phyloP scores from a whole-genome alignment of 139 green algal species.

The Volvox africanus region DNA sequence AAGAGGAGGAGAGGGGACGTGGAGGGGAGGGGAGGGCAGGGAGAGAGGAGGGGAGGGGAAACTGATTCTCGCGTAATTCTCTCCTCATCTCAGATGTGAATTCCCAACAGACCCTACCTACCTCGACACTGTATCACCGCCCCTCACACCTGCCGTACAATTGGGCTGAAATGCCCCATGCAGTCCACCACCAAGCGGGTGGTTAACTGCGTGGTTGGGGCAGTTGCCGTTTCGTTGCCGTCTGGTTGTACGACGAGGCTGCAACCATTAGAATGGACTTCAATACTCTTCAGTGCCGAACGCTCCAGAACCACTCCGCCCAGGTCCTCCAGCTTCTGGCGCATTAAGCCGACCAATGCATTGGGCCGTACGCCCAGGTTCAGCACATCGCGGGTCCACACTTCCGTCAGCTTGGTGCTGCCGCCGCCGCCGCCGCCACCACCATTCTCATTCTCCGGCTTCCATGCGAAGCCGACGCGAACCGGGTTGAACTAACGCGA shows the following conservation, averaged over 20 bases:
- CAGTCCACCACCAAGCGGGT: slow-evolving; percentile 90
- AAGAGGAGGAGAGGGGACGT: not conserved
- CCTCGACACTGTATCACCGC: no score
- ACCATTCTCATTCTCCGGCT: slow-evolving; percentile 1
- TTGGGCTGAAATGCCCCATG: slow-evolving; percentile 94
- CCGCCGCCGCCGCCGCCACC: not conserved
- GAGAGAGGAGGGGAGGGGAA: not conserved
- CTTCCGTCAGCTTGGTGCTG: not conserved
- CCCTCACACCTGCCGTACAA: slow-evolving; percentile 86
- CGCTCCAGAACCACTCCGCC: slow-evolving; percentile 86
- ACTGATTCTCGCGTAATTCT: no score
- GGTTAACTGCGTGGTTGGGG: slow-evolving; percentile 27
- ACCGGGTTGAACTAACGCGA: slow-evolving; percentile 91
- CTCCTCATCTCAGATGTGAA: no score
- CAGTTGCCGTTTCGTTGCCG: not conserved
- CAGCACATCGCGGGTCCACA: slow-evolving; percentile 91
- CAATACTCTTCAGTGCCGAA: slow-evolving; percentile 35
- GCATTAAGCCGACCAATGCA: slow-evolving; percentile 54
- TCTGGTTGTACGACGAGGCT: not conserved
- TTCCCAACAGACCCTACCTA: no score
- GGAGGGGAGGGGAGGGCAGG: not conserved
- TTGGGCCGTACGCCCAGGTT: slow-evolving; percentile 93
- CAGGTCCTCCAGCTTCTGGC: slow-evolving; percentile 71
- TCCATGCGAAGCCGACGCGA: slow-evolving; percentile 34
- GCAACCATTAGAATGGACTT: slow-evolving; percentile 25